These are phyloP conservation scores for Syzygium jambos DNA, from an alignment of 345 rosid species.

Conservation along the genomic window DNA sequence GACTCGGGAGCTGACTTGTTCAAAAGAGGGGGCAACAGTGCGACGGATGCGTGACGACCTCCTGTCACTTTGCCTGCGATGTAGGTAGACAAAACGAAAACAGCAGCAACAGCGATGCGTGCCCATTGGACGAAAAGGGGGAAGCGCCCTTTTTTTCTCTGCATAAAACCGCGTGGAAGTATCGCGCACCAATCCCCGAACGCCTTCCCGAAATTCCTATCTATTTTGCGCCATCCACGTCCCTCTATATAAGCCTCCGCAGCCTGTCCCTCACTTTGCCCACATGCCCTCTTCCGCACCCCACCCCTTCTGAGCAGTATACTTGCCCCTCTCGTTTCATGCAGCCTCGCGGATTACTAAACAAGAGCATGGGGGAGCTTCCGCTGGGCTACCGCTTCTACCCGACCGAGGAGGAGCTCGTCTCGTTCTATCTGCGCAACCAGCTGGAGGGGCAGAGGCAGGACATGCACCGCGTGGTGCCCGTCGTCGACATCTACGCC, in stretches of 20 bases:
- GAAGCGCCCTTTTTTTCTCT: not conserved
- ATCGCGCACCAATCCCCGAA: constrained; percentile 4
- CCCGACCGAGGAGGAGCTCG: constrained; percentile 90
- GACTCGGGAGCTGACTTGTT: not conserved
- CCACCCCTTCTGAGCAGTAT: not conserved
- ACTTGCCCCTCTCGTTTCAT: not conserved
- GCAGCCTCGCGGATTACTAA: not conserved
- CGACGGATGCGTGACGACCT: not conserved
- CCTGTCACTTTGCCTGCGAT: not conserved
- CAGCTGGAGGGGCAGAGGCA: constrained; percentile 46
- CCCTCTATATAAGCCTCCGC: not conserved
- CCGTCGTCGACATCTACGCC: constrained; percentile 43
- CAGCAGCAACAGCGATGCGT: not conserved
- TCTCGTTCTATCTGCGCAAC: constrained; percentile 67
- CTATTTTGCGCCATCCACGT: not conserved
- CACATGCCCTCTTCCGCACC: not conserved
- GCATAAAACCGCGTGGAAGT: constrained; percentile 49
- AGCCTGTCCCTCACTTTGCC: not conserved
- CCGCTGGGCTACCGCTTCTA: constrained; percentile 65
- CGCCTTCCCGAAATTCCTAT: not conserved
- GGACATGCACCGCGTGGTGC: constrained; percentile 55
- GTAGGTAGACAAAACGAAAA: not conserved
- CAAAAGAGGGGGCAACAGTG: not conserved
- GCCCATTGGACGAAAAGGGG: not conserved
- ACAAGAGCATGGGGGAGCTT: constrained; percentile 15